Evolutionary conservation across 306 rosid species (phyloP).

Genomic region (Prunus padus): DNA sequence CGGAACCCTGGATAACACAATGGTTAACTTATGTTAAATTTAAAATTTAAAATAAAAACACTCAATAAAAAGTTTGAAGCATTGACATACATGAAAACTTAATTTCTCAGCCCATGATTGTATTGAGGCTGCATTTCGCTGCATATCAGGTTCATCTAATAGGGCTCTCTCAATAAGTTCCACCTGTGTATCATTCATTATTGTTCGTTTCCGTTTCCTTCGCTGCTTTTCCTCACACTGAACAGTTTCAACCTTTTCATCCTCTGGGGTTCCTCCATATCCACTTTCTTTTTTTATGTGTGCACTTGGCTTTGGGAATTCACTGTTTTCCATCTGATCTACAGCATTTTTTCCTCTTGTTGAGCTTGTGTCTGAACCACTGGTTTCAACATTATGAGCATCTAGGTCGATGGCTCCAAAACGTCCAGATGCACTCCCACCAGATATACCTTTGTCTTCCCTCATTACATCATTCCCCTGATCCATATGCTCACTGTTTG

Average conservation of each 20-base stretch:
- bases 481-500: conserved; percentile 42
- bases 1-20: conserved; percentile 77
- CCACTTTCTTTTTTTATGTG: conserved; percentile 42
- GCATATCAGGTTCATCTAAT: conserved; percentile 91
- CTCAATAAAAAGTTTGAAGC: conserved; percentile 12
- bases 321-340: conserved; percentile 44
- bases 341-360: conserved; percentile 58
- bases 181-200: conserved; percentile 85
- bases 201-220: conserved; percentile 85
- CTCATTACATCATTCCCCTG: conserved; percentile 41
- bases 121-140: conserved; percentile 66
- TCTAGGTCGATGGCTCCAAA: conserved; percentile 51
- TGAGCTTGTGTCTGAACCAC: conserved; percentile 84
- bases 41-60: not conserved
- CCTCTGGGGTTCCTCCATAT: conserved; percentile 55
- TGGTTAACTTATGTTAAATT: conserved; percentile 13
- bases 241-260: conserved; percentile 60
- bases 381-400: conserved; percentile 73
- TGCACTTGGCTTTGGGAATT: conserved; percentile 51
- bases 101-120: conserved; percentile 85
- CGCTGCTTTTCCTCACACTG: conserved; percentile 55
- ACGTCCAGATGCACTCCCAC: conserved; percentile 45
- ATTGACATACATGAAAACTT: conserved; percentile 60
- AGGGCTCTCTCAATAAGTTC: conserved; percentile 68
- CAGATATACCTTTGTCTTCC: conserved; percentile 52